Evolutionary conservation across 192 early-diverging fungal species (phyloP).

Genomic region (Coemansia sp.): DNA sequence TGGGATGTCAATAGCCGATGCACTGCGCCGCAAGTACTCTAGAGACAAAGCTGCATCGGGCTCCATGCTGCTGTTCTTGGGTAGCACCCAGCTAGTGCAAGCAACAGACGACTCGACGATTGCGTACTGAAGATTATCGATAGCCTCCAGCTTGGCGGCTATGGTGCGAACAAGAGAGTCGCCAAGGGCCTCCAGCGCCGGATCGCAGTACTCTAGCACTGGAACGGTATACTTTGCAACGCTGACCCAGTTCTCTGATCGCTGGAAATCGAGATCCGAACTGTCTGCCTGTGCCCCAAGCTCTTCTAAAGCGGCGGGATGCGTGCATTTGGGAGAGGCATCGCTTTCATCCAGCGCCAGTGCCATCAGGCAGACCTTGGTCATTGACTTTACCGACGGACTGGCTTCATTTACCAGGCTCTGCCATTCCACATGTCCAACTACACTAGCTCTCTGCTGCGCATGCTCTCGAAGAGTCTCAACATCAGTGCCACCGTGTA

Average conservation of each 20-base stretch:
- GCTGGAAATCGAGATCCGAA: slow-evolving; percentile 23
- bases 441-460: slow-evolving; percentile 7
- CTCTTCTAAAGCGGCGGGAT: not conserved
- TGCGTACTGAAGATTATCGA: slow-evolving; percentile 38
- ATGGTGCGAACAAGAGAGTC: slow-evolving; percentile 11
- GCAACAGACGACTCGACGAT: slow-evolving; percentile 41
- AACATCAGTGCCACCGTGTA: slow-evolving; percentile 24
- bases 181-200: slow-evolving; percentile 13
- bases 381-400: slow-evolving; percentile 16
- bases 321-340: slow-evolving; percentile 25
- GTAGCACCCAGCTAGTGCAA: slow-evolving; percentile 27
- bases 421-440: slow-evolving; percentile 29
- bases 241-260: slow-evolving; percentile 26
- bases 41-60: not conserved
- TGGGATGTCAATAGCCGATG: not conserved
- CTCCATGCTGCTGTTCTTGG: not conserved
- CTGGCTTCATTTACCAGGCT: slow-evolving; percentile 12
- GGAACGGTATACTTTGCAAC: slow-evolving; percentile 17
- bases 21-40: not conserved
- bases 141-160: slow-evolving; percentile 23
- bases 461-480: slow-evolving; percentile 12
- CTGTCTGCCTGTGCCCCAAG: too few species aligned
- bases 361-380: slow-evolving; percentile 10
- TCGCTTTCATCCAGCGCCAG: slow-evolving; percentile 21
- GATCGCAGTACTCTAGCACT: slow-evolving; percentile 7